Evolutionary conservation across 306 rosid species (phyloP).

Genomic region (Cucumis melo): DNA sequence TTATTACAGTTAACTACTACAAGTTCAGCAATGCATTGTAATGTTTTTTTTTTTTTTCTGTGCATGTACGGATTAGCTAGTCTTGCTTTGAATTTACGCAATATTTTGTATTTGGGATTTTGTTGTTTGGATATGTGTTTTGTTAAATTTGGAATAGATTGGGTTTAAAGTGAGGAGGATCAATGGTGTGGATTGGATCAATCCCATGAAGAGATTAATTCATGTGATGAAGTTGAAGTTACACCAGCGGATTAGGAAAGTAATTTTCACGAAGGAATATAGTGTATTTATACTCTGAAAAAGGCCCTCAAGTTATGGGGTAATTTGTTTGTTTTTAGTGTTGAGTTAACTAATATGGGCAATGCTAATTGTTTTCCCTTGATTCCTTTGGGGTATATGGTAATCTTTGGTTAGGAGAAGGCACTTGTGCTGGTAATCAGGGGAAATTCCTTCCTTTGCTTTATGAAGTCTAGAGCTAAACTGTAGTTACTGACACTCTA

Average conservation of each 20-base stretch:
- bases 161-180: background rate
- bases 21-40: background rate
- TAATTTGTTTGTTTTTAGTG: conserved; percentile 14
- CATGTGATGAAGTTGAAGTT: conserved; percentile 45
- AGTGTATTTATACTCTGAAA: background rate
- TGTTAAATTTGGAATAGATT: background rate
- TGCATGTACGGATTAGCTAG: background rate
- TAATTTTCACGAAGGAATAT: background rate
- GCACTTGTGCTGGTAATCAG: background rate
- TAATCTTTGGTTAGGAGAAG: background rate
- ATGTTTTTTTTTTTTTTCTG: background rate
- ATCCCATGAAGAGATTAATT: conserved; percentile 79
- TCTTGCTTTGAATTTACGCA: background rate
- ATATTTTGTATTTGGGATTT: background rate
- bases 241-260: conserved; percentile 60
- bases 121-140: background rate
- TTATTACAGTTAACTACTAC: background rate
- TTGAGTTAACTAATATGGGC: conserved; percentile 81
- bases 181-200: conserved; percentile 34
- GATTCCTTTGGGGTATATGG: background rate
- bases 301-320: background rate
- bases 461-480: background rate
- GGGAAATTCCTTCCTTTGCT: background rate
- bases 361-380: conserved; percentile 36
- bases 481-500: background rate